These are phyloP conservation scores for Globisporangium barbulae DNA, from an alignment of 352 stramenopile species.

Conservation along the genomic window DNA sequence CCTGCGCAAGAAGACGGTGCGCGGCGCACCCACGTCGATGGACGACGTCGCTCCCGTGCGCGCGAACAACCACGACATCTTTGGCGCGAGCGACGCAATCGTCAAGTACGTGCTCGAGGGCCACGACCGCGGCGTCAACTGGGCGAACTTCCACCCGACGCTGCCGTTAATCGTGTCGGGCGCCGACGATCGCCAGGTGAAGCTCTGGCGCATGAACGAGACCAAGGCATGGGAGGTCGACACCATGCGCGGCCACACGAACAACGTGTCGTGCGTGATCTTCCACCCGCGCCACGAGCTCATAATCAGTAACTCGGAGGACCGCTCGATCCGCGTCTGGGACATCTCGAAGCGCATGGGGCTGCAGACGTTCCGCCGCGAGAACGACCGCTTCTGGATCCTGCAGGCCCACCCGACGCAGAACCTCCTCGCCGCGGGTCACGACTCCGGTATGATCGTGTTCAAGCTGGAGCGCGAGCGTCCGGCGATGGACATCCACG, in stretches of 20 bases:
- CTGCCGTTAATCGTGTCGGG: conserved; percentile 97
- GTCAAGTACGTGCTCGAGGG: conserved; percentile 99
- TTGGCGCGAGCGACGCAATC: conserved; percentile 98
- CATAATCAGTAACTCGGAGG: conserved; percentile 99
- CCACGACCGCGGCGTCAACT: conserved; percentile 99
- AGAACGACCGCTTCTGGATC: conserved; percentile 99
- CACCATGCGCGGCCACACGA: conserved; percentile 98
- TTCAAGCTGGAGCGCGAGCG: conserved; percentile 99
- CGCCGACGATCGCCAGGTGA: conserved; percentile 99
- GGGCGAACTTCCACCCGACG: conserved; percentile 98
- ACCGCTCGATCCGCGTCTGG: conserved; percentile 99
- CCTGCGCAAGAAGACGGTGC: conserved; percentile 97
- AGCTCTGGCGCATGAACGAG: conserved; percentile 99
- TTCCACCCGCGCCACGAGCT: conserved; percentile 99
- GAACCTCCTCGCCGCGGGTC: conserved; percentile 97
- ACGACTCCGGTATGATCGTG: conserved; percentile 99
- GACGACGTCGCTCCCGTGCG: conserved; percentile 68
- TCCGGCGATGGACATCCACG: conserved; percentile 90
- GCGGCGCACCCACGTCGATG: conserved; percentile 78
- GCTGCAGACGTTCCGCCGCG: conserved; percentile 97
- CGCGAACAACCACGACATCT: conserved; percentile 92
- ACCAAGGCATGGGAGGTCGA: conserved; percentile 99
- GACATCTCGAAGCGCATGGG: conserved; percentile 98
- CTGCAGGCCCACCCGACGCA: conserved; percentile 93
- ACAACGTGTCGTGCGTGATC: conserved; percentile 99